Evolutionary conservation across 768 basidiomycete species (phyloP).

Genomic region (Mycena maculata): DNA sequence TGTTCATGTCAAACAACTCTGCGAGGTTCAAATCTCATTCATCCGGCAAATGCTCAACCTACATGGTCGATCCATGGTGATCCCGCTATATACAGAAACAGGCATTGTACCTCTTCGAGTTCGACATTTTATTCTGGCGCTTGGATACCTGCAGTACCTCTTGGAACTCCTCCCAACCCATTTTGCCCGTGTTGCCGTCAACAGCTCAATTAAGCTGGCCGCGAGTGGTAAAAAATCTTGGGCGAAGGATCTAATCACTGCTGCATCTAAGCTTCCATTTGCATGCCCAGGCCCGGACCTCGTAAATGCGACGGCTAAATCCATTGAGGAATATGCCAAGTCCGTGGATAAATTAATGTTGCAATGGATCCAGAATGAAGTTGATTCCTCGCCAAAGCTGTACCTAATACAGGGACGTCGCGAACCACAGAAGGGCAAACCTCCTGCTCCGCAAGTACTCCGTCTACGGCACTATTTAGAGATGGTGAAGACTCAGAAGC

Average conservation of each 20-base stretch:
- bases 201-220: not conserved
- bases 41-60: not conserved
- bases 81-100: not conserved
- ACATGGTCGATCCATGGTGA: not conserved
- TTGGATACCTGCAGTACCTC: not conserved
- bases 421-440: not conserved
- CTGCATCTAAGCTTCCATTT: not conserved
- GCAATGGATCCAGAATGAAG: not conserved
- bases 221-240: not conserved
- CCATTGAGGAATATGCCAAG: not conserved
- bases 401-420: not conserved
- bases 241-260: not conserved
- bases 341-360: not conserved
- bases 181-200: not conserved
- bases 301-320: not conserved
- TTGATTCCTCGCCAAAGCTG: not conserved
- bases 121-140: not conserved
- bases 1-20: not conserved
- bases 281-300: not conserved
- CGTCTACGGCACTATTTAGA: not conserved
- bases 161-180: not conserved
- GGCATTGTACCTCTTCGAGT: not conserved
- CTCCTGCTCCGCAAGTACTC: not conserved
- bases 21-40: not conserved
- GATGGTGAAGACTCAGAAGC: not conserved